These are phyloP conservation scores for Ichthyophthirius multifiliis DNA, from an alignment of 169 alveolate species.

Conservation along the genomic window DNA sequence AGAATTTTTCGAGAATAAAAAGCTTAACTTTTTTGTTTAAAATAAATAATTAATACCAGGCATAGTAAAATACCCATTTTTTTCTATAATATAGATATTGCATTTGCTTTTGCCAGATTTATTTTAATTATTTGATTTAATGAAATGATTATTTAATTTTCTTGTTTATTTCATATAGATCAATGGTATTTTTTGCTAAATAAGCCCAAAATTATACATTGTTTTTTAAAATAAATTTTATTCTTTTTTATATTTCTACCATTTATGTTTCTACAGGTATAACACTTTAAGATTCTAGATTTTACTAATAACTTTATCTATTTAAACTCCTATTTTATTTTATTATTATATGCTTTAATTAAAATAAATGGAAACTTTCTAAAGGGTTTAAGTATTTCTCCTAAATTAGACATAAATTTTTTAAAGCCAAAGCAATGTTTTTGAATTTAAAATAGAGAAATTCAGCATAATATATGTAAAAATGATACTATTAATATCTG, in stretches of 20 bases:
- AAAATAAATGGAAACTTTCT: constrained; percentile 11
- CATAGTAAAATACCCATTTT: constrained; percentile 44
- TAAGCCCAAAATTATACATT: constrained; percentile 26
- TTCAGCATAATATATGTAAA: constrained; percentile 27
- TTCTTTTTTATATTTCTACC: constrained; percentile 7
- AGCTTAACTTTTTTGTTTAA: constrained; percentile 29
- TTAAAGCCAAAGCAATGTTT: constrained; percentile 17
- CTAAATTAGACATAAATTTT: constrained; percentile 18
- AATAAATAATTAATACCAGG: constrained; percentile 34
- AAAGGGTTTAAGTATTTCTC: constrained; percentile 10
- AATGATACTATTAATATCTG: background rate
- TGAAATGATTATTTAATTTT: background rate
- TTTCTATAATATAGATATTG: constrained; percentile 27
- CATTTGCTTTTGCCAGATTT: constrained; percentile 13
- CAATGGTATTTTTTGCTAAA: constrained; percentile 13
- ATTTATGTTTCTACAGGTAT: constrained; percentile 29
- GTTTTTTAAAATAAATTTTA: background rate
- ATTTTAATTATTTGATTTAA: constrained; percentile 4
- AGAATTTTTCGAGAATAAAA: background rate
- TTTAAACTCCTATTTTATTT: constrained; percentile 10
- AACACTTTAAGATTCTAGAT: constrained; percentile 28
- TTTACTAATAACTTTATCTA: constrained; percentile 25
- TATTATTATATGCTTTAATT: background rate
- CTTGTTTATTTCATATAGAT: constrained; percentile 21
- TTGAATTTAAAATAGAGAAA: constrained; percentile 22